These are phyloP conservation scores for Dictyostelium capitatum DNA, from an alignment of 78 protist species.

Conservation along the genomic window DNA sequence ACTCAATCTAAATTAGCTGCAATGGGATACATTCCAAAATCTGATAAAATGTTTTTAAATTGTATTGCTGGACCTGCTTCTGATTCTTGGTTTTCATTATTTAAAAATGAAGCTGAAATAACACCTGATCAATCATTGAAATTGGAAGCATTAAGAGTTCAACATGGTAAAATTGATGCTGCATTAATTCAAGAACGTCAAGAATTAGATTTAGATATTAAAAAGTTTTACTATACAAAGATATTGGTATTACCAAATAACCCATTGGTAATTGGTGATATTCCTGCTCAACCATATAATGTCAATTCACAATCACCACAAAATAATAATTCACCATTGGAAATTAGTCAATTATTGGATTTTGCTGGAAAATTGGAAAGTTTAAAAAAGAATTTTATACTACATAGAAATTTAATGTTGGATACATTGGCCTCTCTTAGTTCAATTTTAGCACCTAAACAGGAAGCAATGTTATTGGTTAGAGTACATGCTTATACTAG, in stretches of 20 bases:
- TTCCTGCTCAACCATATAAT: constrained; percentile 20
- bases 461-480: constrained; percentile 75
- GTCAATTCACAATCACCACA: background rate
- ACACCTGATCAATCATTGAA: constrained; percentile 11
- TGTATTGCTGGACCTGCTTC: constrained; percentile 48
- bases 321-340: constrained; percentile 30
- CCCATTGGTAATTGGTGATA: constrained; percentile 27
- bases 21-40: constrained; percentile 65
- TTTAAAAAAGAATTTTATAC: constrained; percentile 50
- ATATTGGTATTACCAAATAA: constrained; percentile 54
- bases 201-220: constrained; percentile 55
- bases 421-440: constrained; percentile 48
- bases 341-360: constrained; percentile 59
- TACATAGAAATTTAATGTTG: constrained; percentile 32
- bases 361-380: constrained; percentile 51
- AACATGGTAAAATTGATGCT: constrained; percentile 20
- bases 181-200: constrained; percentile 30
- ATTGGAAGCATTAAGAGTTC: constrained; percentile 45
- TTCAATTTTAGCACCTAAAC: constrained; percentile 32
- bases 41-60: constrained; percentile 45
- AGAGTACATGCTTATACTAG: constrained; percentile 42
- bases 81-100: constrained; percentile 54
- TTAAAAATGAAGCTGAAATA: constrained; percentile 46
- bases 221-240: constrained; percentile 52
- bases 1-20: constrained; percentile 59